Percentiles rank a stretch among this genome's conserved stretches.
phyloP scores from a whole-genome alignment of 257 asterid species.

The Fraxinus anomala region DNA sequence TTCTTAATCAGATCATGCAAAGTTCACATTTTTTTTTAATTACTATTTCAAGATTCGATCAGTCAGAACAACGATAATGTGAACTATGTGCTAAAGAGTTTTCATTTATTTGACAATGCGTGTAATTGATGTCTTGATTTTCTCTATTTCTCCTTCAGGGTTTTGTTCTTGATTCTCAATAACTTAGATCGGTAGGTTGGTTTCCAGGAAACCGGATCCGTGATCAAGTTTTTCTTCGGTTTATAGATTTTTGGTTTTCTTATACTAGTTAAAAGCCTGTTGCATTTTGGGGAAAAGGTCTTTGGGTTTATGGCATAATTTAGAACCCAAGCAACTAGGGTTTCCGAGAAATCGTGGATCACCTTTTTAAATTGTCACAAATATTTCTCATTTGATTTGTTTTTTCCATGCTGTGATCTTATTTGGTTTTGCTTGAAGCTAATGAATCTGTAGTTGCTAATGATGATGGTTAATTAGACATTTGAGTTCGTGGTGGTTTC shows the following conservation, averaged over 20 bases:
- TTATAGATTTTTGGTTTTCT: constrained; percentile 7
- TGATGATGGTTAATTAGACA: not conserved
- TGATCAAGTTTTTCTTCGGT: constrained; percentile 16
- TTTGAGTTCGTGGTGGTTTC: constrained; percentile 16
- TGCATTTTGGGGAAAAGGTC: constrained; percentile 21
- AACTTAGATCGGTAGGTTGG: constrained; percentile 37
- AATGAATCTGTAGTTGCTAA: not conserved
- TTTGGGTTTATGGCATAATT: constrained; percentile 24
- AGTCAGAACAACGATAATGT: not conserved
- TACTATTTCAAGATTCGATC: constrained; percentile 25
- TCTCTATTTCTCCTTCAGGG: constrained; percentile 27
- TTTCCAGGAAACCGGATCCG: constrained; percentile 19
- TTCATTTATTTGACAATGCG: constrained; percentile 28
- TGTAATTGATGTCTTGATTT: constrained; percentile 21
- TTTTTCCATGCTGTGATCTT: constrained; percentile 9
- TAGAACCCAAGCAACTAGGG: constrained; percentile 32
- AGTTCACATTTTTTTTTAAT: constrained; percentile 8
- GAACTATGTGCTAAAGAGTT: not conserved
- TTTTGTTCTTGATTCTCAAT: constrained; percentile 13
- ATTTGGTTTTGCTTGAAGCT: constrained; percentile 21
- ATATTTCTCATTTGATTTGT: not conserved
- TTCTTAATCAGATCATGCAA: constrained; percentile 27
- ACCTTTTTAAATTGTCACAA: not conserved
- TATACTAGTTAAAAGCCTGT: constrained; percentile 4
- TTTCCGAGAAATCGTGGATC: constrained; percentile 14